Percentiles rank a stretch among this genome's conserved stretches.
Evolutionary conservation across 148 eudicot species (phyloP).

Genomic region (Camellia sinensis): DNA sequence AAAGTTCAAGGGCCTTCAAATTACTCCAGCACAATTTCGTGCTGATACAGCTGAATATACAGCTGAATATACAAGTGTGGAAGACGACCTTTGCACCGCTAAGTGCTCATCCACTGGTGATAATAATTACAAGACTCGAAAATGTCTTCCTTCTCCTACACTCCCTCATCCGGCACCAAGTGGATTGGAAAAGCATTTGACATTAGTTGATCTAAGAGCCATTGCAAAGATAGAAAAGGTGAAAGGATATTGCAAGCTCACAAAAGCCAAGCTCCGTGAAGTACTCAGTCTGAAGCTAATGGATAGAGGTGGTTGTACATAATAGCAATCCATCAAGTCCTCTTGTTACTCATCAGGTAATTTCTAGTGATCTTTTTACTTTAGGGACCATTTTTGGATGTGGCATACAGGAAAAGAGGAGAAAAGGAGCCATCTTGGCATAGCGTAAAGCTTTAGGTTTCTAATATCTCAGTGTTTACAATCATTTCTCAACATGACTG

Average conservation of each 20-base stretch:
- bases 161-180: neutral
- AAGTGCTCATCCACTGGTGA: neutral
- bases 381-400: neutral
- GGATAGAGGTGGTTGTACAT: conserved; percentile 12
- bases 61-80: conserved; percentile 5
- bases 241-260: conserved; percentile 14
- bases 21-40: neutral
- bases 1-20: conserved; percentile 6
- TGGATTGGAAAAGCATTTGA: neutral
- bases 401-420: neutral
- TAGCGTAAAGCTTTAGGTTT: neutral
- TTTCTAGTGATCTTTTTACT: no score
- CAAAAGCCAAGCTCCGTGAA: conserved; percentile 20
- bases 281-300: conserved; percentile 8
- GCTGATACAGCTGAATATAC: neutral
- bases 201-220: conserved; percentile 16
- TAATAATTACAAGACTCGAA: conserved; percentile 3
- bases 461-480: neutral
- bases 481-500: neutral
- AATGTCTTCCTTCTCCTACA: neutral
- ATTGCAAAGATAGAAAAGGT: conserved; percentile 21
- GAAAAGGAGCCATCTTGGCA: neutral
- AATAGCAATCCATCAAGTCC: neutral
- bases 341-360: neutral
- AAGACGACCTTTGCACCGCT: neutral